phyloP scores from a whole-genome alignment of 306 rosid species.

The Prunus persica region DNA sequence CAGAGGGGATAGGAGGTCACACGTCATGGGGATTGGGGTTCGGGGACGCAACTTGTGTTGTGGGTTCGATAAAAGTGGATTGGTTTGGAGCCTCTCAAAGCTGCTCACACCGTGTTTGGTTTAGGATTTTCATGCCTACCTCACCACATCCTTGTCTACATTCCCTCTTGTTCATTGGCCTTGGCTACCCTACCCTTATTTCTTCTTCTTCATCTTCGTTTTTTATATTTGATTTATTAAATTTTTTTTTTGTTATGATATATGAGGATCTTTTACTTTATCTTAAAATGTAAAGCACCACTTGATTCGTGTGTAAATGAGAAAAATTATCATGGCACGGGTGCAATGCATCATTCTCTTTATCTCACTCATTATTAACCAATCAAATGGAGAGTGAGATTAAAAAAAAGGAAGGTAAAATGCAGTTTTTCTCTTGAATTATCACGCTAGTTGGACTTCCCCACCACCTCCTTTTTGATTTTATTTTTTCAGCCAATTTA shows the following conservation, averaged over 20 bases:
- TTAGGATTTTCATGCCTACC: constrained; percentile 9
- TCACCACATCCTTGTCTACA: constrained; percentile 49
- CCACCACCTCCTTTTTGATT: too few species aligned
- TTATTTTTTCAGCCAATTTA: too few species aligned
- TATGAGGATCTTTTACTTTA: too few species aligned
- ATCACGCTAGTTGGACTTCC: too few species aligned
- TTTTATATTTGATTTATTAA: not conserved
- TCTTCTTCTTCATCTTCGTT: not conserved
- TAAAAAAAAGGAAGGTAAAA: fast-evolving
- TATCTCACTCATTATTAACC: too few species aligned
- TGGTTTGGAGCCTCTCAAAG: constrained; percentile 29
- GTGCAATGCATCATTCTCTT: too few species aligned
- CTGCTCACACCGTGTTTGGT: constrained; percentile 27
- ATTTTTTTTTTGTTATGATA: too few species aligned
- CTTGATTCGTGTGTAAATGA: too few species aligned
- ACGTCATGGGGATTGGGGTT: constrained; percentile 5
- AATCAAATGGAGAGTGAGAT: too few species aligned
- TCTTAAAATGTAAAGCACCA: too few species aligned
- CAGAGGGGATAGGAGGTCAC: constrained; percentile 20
- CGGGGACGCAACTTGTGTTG: not conserved
- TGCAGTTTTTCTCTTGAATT: too few species aligned
- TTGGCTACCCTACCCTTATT: constrained; percentile 1
- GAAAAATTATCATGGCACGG: too few species aligned
- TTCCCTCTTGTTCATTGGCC: constrained; percentile 50
- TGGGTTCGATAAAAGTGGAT: constrained; percentile 35